Percentiles rank a stretch among this genome's conserved stretches.
Evolutionary conservation across 2,329 filamentous ascomycete species (phyloP).

Genomic region (Diaporthe sp.): DNA sequence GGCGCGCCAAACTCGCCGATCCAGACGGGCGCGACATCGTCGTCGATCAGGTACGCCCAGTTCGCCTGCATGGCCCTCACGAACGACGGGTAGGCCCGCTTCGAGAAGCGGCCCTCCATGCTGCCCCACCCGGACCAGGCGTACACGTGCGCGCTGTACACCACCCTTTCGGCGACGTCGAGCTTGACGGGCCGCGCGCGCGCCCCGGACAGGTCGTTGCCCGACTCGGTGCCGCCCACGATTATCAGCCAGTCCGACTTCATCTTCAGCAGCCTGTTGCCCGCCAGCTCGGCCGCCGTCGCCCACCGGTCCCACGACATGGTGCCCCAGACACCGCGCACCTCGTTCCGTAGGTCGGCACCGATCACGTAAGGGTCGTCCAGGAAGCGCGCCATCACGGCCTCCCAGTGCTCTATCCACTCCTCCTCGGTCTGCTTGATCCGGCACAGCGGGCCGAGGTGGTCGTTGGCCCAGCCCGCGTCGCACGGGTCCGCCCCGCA

Average conservation of each 20-base stretch:
- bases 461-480: slow-evolving; percentile 75
- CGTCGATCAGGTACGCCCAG: slow-evolving; percentile 75
- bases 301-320: slow-evolving; percentile 78
- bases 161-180: slow-evolving; percentile 67
- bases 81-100: slow-evolving; percentile 74
- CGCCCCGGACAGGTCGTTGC: slow-evolving; percentile 74
- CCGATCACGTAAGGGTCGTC: slow-evolving; percentile 75
- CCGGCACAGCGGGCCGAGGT: slow-evolving; percentile 71
- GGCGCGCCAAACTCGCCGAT: slow-evolving; percentile 77
- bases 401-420: slow-evolving; percentile 78
- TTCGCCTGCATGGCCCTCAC: slow-evolving; percentile 72
- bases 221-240: slow-evolving; percentile 77
- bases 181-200: slow-evolving; percentile 69
- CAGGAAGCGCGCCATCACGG: slow-evolving; percentile 71
- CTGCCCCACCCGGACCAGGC: slow-evolving; percentile 79
- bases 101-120: slow-evolving; percentile 70
- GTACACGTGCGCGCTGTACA: slow-evolving; percentile 79
- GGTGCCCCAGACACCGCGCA: slow-evolving; percentile 77
- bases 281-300: slow-evolving; percentile 72
- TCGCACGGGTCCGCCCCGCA: slow-evolving; percentile 79
- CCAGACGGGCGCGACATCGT: slow-evolving; percentile 74
- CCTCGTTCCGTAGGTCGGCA: slow-evolving; percentile 78
- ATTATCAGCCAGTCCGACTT: slow-evolving; percentile 76
- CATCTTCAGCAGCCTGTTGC: slow-evolving; percentile 71
- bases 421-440: slow-evolving; percentile 74